phyloP scores from a whole-genome alignment of 1,284 basidiomycete species.

The Fistulina hepatica region DNA sequence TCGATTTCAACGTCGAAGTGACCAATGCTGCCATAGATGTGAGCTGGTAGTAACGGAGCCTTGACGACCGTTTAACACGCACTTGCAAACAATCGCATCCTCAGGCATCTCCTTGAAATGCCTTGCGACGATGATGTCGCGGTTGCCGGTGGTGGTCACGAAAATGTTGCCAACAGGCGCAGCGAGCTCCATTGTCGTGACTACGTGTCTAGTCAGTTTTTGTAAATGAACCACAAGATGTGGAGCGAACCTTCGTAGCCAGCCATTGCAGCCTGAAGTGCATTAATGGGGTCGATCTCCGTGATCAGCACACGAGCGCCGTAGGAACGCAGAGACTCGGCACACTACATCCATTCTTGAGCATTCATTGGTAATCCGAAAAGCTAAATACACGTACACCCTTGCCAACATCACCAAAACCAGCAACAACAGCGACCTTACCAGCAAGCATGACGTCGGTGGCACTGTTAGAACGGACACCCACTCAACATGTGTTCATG shows the following conservation, averaged over 20 bases:
- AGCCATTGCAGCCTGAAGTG: conserved; percentile 98
- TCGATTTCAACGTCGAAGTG: conserved; percentile 99
- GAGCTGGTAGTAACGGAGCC: no score
- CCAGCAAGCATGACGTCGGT: conserved; percentile 99
- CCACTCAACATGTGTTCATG: no score
- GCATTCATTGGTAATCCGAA: conserved; percentile 10
- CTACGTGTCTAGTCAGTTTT: no score
- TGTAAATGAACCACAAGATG: no score
- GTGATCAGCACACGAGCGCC: conserved; percentile 95
- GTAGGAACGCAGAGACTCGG: conserved; percentile 94
- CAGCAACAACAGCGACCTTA: conserved; percentile 97
- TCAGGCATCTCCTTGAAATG: conserved; percentile 96
- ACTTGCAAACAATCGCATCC: conserved; percentile 99
- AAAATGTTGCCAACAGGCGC: conserved; percentile 86
- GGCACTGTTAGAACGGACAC: no score
- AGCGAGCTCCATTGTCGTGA: conserved; percentile 97
- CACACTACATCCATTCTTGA: conserved; percentile 52
- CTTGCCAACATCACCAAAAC: conserved; percentile 99
- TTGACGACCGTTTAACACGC: no score
- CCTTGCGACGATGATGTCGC: conserved; percentile 91
- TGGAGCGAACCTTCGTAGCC: no score
- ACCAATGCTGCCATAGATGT: conserved; percentile 57
- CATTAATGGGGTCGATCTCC: conserved; percentile 99
- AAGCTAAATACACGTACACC: conserved; percentile 51
- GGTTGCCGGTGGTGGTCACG: conserved; percentile 97